Base-by-base conservation (phyloP, 208 protist species). In the Trypanosoma grayi region DNA sequence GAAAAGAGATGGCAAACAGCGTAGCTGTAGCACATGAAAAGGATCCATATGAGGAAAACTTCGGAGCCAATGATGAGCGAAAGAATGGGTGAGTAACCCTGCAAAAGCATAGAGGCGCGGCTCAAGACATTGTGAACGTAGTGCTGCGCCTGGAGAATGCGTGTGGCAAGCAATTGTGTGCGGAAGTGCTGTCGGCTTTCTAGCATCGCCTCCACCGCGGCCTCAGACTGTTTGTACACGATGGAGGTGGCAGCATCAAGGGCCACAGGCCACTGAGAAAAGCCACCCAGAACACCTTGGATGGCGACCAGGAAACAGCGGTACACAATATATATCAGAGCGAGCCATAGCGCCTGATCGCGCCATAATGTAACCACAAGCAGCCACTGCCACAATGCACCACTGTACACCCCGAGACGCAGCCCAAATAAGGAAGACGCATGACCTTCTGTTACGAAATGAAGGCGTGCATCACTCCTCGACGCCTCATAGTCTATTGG, bases 61-160 rank as follows among this genome's bases (percentile, higher is more conserved):
- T 74, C 60, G 8, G 18, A 46, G 14, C 54, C 54, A 58, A 74
- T 62, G 43, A 70, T 75, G 22, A 90, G 28, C 16, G 70, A 82
- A 8, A 90, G 69, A 28, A 79, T 34, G 8, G 83, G 79, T 8
- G 79, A 85, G 48, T 82, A 56, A 10, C 83, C 79, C 40, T 31
- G 58, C 1, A 81, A 30, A 43, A 82, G 57, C 45, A 90, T 73
- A 25, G 52, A 48, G 4, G 73, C 14, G 6, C 79, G 78, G 53
- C 79, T 82, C 39, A 66, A 48, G 20, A 90, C 0, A 30, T 78
- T 70, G 2, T 67, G 70, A 7, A 67, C 40, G 40, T 51, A 58
- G 37, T 67, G 65, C 41, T 90, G 83, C 7, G 67, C 47, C 43
- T 77, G 73, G 41, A 90, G 62, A 44, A 84, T 59, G 14, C 69